These are phyloP conservation scores for Colletotrichum tofieldiae DNA, from an alignment of 2,329 filamentous ascomycete species.

Conservation along the genomic window DNA sequence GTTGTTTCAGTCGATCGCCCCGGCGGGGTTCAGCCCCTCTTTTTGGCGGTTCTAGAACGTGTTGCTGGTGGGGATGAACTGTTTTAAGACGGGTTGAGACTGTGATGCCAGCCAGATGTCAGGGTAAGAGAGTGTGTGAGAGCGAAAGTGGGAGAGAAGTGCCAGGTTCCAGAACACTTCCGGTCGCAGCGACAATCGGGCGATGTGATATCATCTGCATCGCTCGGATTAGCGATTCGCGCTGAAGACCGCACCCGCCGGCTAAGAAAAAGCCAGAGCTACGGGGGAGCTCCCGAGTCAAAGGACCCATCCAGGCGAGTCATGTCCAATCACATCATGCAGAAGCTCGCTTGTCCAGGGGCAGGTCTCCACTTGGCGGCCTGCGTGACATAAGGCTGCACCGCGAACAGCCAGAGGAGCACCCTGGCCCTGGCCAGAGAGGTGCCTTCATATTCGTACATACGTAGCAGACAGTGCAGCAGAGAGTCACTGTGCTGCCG, in stretches of 20 bases:
- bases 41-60: slow-evolving; percentile 11
- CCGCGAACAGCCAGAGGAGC: slow-evolving; percentile 25
- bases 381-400: slow-evolving; percentile 35
- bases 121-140: background rate
- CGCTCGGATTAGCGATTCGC: background rate
- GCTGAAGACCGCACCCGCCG: slow-evolving; percentile 14
- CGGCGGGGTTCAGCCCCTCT: background rate
- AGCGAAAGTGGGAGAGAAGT: background rate
- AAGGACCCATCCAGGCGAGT: background rate
- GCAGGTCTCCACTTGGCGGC: slow-evolving; percentile 13
- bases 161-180: background rate
- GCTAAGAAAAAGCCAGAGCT: slow-evolving; percentile 15
- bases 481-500: background rate
- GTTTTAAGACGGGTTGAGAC: background rate
- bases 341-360: slow-evolving; percentile 9
- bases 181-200: slow-evolving; percentile 16
- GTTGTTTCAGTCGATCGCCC: slow-evolving; percentile 21
- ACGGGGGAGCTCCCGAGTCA: slow-evolving; percentile 25
- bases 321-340: background rate
- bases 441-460: background rate
- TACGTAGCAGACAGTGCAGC: background rate
- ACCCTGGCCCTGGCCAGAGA: background rate
- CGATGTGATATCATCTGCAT: slow-evolving; percentile 24
- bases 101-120: background rate
- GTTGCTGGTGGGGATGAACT: background rate